Evolutionary conservation across 2,329 filamentous ascomycete genomes (phyloP), one percentile per base, ranked within the genome.

Genomic region (Nemania bipapillata): DNA sequence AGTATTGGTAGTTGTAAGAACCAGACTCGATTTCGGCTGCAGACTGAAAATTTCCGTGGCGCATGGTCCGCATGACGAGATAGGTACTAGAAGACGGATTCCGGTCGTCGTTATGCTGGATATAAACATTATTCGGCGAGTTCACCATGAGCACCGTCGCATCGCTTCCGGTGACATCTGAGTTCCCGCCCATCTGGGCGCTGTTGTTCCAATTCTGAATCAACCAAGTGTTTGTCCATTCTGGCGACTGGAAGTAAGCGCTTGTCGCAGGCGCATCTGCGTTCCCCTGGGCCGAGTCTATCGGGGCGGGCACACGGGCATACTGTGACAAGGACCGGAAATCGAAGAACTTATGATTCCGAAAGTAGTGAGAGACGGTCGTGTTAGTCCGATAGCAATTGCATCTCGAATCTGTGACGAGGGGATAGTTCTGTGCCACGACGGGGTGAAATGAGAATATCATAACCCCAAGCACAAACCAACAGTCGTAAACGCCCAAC

Each of bases 321-420:
- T 84, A 80, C 40, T 82, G 73, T 1, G 77, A 63, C n/a, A 85
- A 78, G 49, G 75, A 77, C 52, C 84, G 78, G 71, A 86, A 86
- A 74, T 86, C 85, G 70, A 83, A 84, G 77, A 86, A 86, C 49
- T 74, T 73, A 73, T 84, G 85, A 26, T 79, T 75, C 11, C 78
- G 74, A 74, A 83, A 86, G 77, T 81, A 86, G 52, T 75, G 74
- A 28, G 80, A 77, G n/a, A 79, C 77, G 5, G 81, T 80, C 50
- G 80, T 81, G 73, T 86, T 85, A 68, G 81, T 84, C 50, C 82
- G 75, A 72, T 81, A 87, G 74, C 85, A 86, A 59, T 79, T 80
- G 72, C 85, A 86, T 64, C 66, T 72, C 6, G 73, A 66, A 50
- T 75, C 73, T 4, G 72, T 68, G 12, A 75, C 73, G 22, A 76